Evolutionary conservation across 1,139 yeast genomes (phyloP), one percentile per base, ranked within the genome.

Genomic region (Groenewaldozyma sp.): DNA sequence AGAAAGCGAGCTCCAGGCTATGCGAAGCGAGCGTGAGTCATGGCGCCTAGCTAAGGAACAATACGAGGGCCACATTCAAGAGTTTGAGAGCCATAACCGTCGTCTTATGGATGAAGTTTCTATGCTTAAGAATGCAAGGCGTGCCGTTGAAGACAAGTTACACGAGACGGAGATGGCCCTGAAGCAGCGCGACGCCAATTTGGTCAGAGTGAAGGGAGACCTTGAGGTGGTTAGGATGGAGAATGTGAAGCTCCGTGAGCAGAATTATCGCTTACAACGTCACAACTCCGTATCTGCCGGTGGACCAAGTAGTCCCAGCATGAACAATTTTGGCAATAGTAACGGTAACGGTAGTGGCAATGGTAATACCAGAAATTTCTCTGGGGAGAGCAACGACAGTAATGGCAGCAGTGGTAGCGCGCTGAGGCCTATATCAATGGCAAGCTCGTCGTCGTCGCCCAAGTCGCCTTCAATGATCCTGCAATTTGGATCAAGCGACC

Each of bases 401-500:
- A n/a, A 4, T 29, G 33, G 17, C 4, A 14, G 33, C 4, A 14
- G 5, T 29, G 18, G 22, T 29, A 14, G 10, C 7, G 33, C 20
- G 7, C 18, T 29, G 22, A 29, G 33, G 17, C 33, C 14, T 5
- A 7, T 29, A 17, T 29, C 33, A 9, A 14, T 29, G 22, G 33
- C n/a, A n/a, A n/a, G n/a, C n/a, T n/a, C n/a, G n/a, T n/a, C n/a
- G n/a, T n/a, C 33, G 14, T 29, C 33, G 22, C 33, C 33, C 9
- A 18, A 18, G 5, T 29, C 33, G 22, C 33, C 22, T 5, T 29
- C 33, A 29, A 29, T 29, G 33, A 29, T n/a, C 9, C n/a, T 29
- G 33, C 5, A 29, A 29, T 29, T 29, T 21, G 18, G 33, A 9
- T 29, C 33, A 29, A 13, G 20, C 17, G 33, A 29, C 14, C 31